Evolutionary conservation across 2,329 filamentous ascomycete genomes (phyloP), one percentile per base, ranked within the genome.

Genomic region (Hyphodiscus sp.): DNA sequence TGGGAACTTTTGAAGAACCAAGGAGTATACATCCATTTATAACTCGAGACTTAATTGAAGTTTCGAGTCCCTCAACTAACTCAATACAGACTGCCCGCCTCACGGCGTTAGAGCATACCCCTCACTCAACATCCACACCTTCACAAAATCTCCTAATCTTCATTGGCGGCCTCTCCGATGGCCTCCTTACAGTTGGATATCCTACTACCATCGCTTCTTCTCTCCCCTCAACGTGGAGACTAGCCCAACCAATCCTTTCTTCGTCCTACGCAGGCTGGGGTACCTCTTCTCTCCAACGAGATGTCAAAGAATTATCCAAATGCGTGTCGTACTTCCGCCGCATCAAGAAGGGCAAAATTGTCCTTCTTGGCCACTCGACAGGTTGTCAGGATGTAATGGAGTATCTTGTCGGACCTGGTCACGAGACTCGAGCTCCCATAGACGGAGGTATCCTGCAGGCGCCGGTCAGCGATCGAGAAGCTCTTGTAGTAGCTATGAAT

Each of bases 331-430:
- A 80, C 57, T 76, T 81, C 62, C 68, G 69, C 7, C 51, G 54
- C n/a, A 58, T 65, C 9, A 73, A 73, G 1, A 65, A 64, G 3
- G 73, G 72, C 1, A 83, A 81, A 51, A 67, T 87, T n/a, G 79
- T 85, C 23, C 67, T 87, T 15, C 83, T 88, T 79, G 85, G 85
- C 2, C 83, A 87, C 61, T 84, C 80, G 1, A 88, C 85, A 0
- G 85, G 85, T 0, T 86, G 80, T 61, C 85, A 88, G 67, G 84
- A 87, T 65, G 75, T 82, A 13, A 76, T 87, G 70, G 79, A 86
- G 61, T 88, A 87, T 59, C 65, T 85, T 5, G 66, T 63, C 8
- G 65, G 65, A 20, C n/a, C 56, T 1, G 61, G 59, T n/a, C 54
- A 61, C 30, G 56, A 62, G 46, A 57, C 61, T 7, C 69, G 78